Conservation (phyloP, 2,329 filamentous ascomycete species). For the Penicillium sp. region DNA sequence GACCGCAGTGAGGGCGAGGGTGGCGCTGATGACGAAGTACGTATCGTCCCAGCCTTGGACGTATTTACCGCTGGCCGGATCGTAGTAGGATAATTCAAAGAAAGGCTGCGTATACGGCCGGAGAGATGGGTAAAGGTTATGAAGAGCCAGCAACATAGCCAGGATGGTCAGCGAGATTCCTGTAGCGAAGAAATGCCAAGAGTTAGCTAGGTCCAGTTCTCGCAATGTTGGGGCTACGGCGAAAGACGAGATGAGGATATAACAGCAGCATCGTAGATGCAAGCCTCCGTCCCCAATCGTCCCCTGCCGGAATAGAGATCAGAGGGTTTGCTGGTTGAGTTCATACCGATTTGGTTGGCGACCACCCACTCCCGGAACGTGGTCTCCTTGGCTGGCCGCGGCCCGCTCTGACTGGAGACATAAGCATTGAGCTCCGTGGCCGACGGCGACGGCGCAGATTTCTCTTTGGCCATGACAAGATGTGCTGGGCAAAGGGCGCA, state of each 20-base stretch:
- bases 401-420: slow-evolving; percentile 34
- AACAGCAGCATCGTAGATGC: neutral
- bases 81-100: slow-evolving; percentile 81
- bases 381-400: slow-evolving; percentile 36
- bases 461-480: slow-evolving; percentile 37
- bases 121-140: slow-evolving; percentile 77
- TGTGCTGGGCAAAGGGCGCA: slow-evolving; percentile 2
- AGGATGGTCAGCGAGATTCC: slow-evolving; percentile 84
- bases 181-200: slow-evolving; percentile 34
- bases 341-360: slow-evolving; percentile 75
- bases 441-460: slow-evolving; percentile 28
- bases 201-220: slow-evolving; percentile 17
- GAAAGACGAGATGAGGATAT: slow-evolving; percentile 5
- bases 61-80: slow-evolving; percentile 66
- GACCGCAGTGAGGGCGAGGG: slow-evolving; percentile 81
- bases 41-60: slow-evolving; percentile 75
- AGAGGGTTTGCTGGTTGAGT: slow-evolving; percentile 1
- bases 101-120: slow-evolving; percentile 80
- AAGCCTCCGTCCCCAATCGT: neutral
- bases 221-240: neutral
- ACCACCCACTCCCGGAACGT: slow-evolving; percentile 62
- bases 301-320: neutral
- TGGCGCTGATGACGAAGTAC: slow-evolving; percentile 72
- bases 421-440: slow-evolving; percentile 42
- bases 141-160: slow-evolving; percentile 75